Percentiles rank a stretch among this genome's conserved stretches.
phyloP scores from a whole-genome alignment of 768 basidiomycete species.

The Suillus subalutaceus region DNA sequence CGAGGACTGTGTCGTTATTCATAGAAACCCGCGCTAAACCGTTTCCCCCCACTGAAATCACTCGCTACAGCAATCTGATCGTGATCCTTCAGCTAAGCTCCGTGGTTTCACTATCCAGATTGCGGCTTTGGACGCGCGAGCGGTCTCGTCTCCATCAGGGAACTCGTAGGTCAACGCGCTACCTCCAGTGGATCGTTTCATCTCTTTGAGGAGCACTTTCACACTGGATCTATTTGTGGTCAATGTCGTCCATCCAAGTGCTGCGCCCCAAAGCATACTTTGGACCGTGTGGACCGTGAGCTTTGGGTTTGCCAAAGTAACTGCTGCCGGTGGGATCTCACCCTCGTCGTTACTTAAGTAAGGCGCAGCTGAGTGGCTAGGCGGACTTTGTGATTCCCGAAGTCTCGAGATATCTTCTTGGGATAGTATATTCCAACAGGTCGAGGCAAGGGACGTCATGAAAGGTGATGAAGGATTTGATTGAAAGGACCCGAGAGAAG shows the following conservation, averaged over 20 bases:
- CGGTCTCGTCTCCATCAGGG: neutral
- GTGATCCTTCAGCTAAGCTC: constrained; percentile 70
- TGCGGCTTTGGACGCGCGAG: constrained; percentile 36
- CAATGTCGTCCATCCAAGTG: constrained; percentile 79
- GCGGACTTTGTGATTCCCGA: neutral
- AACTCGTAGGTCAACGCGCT: constrained; percentile 9
- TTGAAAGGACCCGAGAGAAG: constrained; percentile 7
- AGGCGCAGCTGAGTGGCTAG: neutral
- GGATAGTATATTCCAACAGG: constrained; percentile 57
- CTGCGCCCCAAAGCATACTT: constrained; percentile 71
- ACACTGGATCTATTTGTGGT: constrained; percentile 85
- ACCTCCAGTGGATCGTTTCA: constrained; percentile 39
- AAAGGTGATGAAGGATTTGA: constrained; percentile 35
- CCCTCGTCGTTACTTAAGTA: constrained; percentile 20
- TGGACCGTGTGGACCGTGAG: constrained; percentile 79
- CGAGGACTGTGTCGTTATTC: neutral
- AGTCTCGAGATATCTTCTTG: constrained; percentile 36
- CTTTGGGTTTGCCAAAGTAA: constrained; percentile 56
- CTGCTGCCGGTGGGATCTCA: constrained; percentile 55
- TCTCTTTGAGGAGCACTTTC: constrained; percentile 70
- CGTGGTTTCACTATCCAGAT: constrained; percentile 82
- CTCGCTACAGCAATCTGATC: constrained; percentile 14
- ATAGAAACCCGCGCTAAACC: neutral
- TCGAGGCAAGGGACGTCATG: constrained; percentile 50
- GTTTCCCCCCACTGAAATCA: neutral